Conservation (phyloP, 1,139 yeast genomes). For the Saccharomyces hybrid region DNA sequence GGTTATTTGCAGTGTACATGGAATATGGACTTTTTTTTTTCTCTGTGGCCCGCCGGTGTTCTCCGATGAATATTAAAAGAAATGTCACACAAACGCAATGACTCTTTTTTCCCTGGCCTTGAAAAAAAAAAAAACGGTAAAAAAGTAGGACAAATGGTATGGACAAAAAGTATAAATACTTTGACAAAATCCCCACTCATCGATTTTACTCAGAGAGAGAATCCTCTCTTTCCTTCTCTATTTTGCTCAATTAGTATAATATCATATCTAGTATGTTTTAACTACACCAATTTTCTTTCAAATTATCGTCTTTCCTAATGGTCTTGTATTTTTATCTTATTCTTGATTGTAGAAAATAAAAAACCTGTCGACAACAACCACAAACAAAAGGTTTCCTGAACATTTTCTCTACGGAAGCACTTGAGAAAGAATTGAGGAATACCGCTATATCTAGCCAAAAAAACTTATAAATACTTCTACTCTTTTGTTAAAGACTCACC, state of each 20-base stretch:
- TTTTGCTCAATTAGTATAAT: neutral
- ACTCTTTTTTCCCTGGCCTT: neutral
- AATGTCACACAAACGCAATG: neutral
- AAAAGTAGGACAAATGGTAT: neutral
- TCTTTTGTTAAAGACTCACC: neutral
- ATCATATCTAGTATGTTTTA: slow-evolving; percentile 10
- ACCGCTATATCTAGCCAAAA: neutral
- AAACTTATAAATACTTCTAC: neutral
- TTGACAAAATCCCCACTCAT: neutral
- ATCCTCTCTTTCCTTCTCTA: neutral
- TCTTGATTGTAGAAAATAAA: slow-evolving; percentile 6
- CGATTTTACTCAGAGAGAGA: neutral
- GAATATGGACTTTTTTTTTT: neutral
- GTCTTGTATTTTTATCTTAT: slow-evolving; percentile 4
- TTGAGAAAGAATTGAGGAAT: neutral
- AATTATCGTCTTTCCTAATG: slow-evolving; percentile 4
- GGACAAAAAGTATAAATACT: slow-evolving; percentile 1
- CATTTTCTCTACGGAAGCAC: neutral
- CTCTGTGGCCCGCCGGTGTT: neutral
- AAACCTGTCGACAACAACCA: slow-evolving; percentile 2
- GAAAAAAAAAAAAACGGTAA: neutral
- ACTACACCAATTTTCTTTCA: slow-evolving; percentile 16
- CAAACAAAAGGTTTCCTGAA: neutral
- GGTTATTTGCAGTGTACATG: neutral
- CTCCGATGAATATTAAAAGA: neutral